Percentiles rank a stretch among this genome's conserved stretches.
Evolutionary conservation across 768 basidiomycete genomes (phyloP).

Genomic region (Cubamyces lactineus): DNA sequence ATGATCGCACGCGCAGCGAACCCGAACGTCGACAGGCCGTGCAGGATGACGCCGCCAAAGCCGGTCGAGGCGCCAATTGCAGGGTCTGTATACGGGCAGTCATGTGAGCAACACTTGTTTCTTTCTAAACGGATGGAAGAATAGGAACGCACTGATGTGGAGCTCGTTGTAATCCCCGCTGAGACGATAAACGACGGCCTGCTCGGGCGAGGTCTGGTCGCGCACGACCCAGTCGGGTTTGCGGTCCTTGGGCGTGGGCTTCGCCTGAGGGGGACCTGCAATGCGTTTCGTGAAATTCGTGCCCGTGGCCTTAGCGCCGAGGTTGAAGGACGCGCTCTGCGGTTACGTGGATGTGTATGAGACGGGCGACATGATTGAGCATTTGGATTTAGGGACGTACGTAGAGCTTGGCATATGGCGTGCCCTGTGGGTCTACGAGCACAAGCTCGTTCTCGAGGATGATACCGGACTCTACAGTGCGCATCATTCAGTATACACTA

Average conservation of each 20-base stretch:
- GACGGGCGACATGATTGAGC: too few relatives aligned
- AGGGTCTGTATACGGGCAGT: constrained; percentile 70
- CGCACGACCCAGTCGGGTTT: constrained; percentile 45
- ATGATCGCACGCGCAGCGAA: constrained; percentile 81
- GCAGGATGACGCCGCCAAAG: constrained; percentile 85
- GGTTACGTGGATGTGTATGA: too few relatives aligned
- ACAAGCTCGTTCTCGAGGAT: constrained; percentile 65
- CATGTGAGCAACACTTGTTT: constrained; percentile 23
- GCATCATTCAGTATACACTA: background rate
- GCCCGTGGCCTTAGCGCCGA: constrained; percentile 45
- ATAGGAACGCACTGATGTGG: constrained; percentile 45
- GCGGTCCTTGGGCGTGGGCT: constrained; percentile 41
- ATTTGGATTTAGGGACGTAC: constrained; percentile 39
- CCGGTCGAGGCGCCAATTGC: constrained; percentile 69
- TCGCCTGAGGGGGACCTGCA: constrained; percentile 39
- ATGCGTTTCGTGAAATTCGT: constrained; percentile 46
- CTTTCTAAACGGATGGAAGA: background rate
- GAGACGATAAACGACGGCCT: constrained; percentile 51
- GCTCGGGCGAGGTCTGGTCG: constrained; percentile 45
- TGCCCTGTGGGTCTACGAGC: constrained; percentile 64
- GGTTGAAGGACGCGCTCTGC: constrained; percentile 48
- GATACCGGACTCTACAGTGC: constrained; percentile 66
- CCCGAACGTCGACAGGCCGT: constrained; percentile 82
- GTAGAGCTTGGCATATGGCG: constrained; percentile 46
- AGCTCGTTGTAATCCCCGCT: constrained; percentile 57